Conservation (phyloP, 1,139 yeast species). For the Yamadazyma siamensis region DNA sequence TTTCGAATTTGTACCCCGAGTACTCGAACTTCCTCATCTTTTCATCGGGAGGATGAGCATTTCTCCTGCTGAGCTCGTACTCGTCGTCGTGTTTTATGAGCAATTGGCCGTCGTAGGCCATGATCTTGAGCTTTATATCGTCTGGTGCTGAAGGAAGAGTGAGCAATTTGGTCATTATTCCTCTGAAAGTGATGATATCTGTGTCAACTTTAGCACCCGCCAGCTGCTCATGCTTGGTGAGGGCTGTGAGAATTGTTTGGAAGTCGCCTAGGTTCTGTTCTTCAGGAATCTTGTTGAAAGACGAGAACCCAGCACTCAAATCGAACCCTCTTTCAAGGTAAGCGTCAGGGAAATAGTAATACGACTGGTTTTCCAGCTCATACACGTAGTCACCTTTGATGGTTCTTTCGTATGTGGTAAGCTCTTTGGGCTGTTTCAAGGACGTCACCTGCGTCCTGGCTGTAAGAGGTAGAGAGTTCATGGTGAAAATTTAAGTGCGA, state of each 20-base stretch:
- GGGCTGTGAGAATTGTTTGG: constrained; percentile 52
- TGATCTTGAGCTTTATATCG: constrained; percentile 60
- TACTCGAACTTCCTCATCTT: constrained; percentile 46
- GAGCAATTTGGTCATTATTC: constrained; percentile 68
- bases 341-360: constrained; percentile 76
- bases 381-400: constrained; percentile 42
- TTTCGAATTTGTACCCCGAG: constrained; percentile 84
- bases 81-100: constrained; percentile 66
- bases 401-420: constrained; percentile 57
- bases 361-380: constrained; percentile 51
- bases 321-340: constrained; percentile 53
- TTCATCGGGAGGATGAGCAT: constrained; percentile 31
- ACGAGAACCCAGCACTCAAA: constrained; percentile 58
- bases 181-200: constrained; percentile 81
- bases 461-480: constrained; percentile 40
- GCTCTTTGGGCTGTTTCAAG: constrained; percentile 72
- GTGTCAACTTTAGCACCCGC: constrained; percentile 47
- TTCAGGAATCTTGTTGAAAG: constrained; percentile 57
- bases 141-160: constrained; percentile 56
- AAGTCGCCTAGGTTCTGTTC: constrained; percentile 52
- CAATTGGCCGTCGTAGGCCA: constrained; percentile 76
- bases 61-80: constrained; percentile 27
- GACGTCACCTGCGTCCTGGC: constrained; percentile 52
- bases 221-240: constrained; percentile 52
- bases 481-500: constrained; percentile 12